Evolutionary conservation across 768 basidiomycete genomes (phyloP).

Genomic region (Suillus bovinus): DNA sequence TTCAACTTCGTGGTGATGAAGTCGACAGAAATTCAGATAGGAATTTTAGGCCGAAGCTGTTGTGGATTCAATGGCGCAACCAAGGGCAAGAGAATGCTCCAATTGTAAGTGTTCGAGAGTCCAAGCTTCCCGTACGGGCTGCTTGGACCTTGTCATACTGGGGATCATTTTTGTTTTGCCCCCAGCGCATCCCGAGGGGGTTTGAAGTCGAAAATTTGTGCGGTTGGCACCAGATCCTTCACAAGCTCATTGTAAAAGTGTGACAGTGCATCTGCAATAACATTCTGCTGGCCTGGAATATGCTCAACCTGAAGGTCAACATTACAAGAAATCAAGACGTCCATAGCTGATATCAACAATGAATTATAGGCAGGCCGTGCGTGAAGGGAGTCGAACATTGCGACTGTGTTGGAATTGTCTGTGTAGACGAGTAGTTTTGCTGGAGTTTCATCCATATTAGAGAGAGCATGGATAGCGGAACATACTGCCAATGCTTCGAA

Average conservation of each 20-base stretch:
- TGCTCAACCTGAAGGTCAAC: neutral
- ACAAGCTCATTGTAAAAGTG: neutral
- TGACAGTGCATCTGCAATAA: neutral
- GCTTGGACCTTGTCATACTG: too few relatives aligned
- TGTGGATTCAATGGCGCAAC: too few relatives aligned
- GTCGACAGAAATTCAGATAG: too few relatives aligned
- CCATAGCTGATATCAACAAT: neutral
- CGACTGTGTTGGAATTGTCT: neutral
- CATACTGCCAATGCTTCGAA: neutral
- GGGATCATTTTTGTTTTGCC: neutral
- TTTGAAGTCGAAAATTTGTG: neutral
- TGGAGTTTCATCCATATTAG: neutral
- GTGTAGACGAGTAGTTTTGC: neutral
- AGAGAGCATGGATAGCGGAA: neutral
- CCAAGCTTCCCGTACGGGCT: too few relatives aligned
- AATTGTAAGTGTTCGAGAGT: too few relatives aligned
- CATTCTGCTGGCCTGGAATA: neutral
- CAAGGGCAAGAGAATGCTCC: too few relatives aligned
- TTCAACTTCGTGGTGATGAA: too few relatives aligned
- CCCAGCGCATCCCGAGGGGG: neutral
- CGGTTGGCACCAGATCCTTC: neutral
- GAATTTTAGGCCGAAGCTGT: too few relatives aligned
- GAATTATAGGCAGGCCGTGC: neutral
- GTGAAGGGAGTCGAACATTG: neutral
- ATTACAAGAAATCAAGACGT: neutral